These are phyloP conservation scores for Syzygium oleosum DNA, from an alignment of 345 rosid genomes.

Conservation along the genomic window DNA sequence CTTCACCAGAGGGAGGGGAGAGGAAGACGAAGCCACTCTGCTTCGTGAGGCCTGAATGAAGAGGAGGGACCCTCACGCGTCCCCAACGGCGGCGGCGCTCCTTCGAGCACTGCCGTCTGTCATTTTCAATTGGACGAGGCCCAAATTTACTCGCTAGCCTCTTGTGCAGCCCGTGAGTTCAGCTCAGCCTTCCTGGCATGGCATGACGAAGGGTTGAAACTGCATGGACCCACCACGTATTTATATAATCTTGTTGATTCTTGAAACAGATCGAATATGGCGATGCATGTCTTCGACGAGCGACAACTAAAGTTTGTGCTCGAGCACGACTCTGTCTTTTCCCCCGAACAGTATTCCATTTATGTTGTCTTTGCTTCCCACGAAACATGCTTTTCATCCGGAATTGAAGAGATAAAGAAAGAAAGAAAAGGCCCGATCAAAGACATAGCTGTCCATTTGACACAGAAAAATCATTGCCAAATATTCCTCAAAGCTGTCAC, in stretches of 20 bases:
- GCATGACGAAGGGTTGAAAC: neutral
- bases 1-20: neutral
- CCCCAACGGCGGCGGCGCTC: neutral
- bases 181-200: neutral
- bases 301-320: neutral
- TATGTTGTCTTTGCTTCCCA: neutral
- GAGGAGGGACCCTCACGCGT: neutral
- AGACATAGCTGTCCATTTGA: neutral
- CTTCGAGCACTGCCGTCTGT: neutral
- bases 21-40: neutral
- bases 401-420: neutral
- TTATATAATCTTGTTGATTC: neutral
- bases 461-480: neutral
- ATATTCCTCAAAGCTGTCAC: conserved; percentile 5
- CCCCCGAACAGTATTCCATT: neutral
- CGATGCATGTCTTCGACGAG: neutral
- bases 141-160: neutral
- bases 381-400: neutral
- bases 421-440: neutral
- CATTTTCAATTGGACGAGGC: neutral
- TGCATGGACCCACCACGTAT: neutral
- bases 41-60: neutral
- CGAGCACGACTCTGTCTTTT: neutral
- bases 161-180: neutral
- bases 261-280: neutral